Percentiles rank a stretch among this genome's conserved stretches.
phyloP scores from a whole-genome alignment of 169 alveolate genomes.

The Condylostoma magnum region DNA sequence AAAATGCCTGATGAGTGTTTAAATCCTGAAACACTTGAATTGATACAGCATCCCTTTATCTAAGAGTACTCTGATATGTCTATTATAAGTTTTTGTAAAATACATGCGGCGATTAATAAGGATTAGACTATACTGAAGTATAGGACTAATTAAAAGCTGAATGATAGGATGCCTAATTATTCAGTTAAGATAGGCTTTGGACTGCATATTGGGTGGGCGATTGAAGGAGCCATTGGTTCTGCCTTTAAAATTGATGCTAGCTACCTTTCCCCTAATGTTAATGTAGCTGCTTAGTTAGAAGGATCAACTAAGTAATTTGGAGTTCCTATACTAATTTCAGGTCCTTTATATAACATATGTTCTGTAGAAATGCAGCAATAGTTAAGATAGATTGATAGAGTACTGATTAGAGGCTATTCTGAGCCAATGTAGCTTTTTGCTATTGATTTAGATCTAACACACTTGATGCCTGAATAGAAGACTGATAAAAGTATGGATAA shows the following conservation, averaged over 20 bases:
- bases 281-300: constrained; percentile 78
- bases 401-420: constrained; percentile 89
- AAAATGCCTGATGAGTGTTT: constrained; percentile 40
- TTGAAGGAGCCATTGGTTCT: constrained; percentile 87
- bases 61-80: neutral
- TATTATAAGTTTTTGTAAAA: neutral
- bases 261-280: constrained; percentile 81
- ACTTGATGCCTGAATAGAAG: constrained; percentile 43
- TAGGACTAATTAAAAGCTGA: constrained; percentile 11
- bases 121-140: neutral
- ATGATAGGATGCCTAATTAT: constrained; percentile 58
- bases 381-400: constrained; percentile 90
- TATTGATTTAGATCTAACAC: constrained; percentile 67
- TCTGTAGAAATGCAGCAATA: constrained; percentile 53
- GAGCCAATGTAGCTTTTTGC: constrained; percentile 89
- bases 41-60: neutral
- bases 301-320: constrained; percentile 85
- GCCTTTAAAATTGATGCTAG: constrained; percentile 85
- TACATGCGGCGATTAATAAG: neutral
- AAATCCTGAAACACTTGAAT: neutral
- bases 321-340: constrained; percentile 67
- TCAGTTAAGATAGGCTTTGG: constrained; percentile 82
- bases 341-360: constrained; percentile 43
- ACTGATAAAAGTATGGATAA: neutral
- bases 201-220: constrained; percentile 85